Evolutionary conservation across 73 alveolate species (phyloP).

Genomic region (Paraurostyla sp.): DNA sequence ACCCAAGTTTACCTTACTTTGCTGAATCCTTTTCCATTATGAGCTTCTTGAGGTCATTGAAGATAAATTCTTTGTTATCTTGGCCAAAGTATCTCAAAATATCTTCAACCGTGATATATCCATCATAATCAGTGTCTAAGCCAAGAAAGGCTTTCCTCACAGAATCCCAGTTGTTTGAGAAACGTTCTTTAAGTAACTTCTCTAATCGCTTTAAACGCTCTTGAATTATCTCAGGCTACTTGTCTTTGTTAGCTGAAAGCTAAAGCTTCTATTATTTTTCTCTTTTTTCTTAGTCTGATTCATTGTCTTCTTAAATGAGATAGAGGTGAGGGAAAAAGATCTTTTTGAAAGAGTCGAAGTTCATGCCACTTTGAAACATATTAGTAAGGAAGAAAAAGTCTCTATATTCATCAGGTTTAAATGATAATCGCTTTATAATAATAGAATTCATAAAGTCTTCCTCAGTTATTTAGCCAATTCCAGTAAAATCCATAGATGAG

Average conservation of each 20-base stretch:
- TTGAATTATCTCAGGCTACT: slow-evolving; percentile 41
- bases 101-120: slow-evolving; percentile 77
- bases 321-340: slow-evolving; percentile 61
- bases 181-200: slow-evolving; percentile 45
- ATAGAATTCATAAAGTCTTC: slow-evolving; percentile 57
- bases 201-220: slow-evolving; percentile 56
- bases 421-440: not conserved
- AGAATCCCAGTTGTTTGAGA: slow-evolving; percentile 64
- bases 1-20: slow-evolving; percentile 68
- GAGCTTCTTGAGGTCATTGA: slow-evolving; percentile 46
- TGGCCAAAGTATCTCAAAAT: slow-evolving; percentile 64
- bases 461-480: slow-evolving; percentile 61
- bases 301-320: slow-evolving; percentile 20
- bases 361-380: slow-evolving; percentile 7
- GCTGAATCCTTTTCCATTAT: slow-evolving; percentile 59
- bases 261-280: not conserved
- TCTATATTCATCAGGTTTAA: not conserved
- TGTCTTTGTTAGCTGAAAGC: not conserved
- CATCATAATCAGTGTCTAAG: slow-evolving; percentile 73
- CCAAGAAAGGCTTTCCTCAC: slow-evolving; percentile 77
- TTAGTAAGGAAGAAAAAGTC: slow-evolving; percentile 7
- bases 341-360: slow-evolving; percentile 70
- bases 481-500: slow-evolving; percentile 72
- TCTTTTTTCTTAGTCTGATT: slow-evolving; percentile 44
- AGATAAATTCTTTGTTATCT: slow-evolving; percentile 27